A percentile compares a stretch with the other conserved stretches of the same genome.
Conservation (phyloP, 2,329 filamentous ascomycete species). For the Talaromyces sp. region DNA sequence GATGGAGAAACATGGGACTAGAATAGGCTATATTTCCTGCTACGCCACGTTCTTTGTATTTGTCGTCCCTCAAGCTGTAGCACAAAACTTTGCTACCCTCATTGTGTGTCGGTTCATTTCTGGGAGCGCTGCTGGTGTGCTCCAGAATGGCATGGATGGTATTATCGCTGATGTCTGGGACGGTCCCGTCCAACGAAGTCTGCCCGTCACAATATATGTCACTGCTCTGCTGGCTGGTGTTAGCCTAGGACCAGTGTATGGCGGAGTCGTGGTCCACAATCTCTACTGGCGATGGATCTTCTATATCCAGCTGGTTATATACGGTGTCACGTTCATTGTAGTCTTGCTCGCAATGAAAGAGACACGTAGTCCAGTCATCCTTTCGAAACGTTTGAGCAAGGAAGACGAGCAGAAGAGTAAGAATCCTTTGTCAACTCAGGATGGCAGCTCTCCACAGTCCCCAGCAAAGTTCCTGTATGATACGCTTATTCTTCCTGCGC, state of each 20-base stretch:
- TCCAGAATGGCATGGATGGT: conserved; percentile 30
- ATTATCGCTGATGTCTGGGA: conserved; percentile 29
- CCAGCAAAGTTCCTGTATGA: not conserved
- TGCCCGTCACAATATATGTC: conserved; percentile 39
- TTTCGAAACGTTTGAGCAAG: not conserved
- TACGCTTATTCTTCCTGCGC: not conserved
- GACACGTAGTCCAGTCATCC: not conserved
- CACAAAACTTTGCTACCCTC: conserved; percentile 42
- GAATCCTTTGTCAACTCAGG: not conserved
- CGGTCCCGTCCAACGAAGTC: conserved; percentile 27
- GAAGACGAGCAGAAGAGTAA: not conserved
- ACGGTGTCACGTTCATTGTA: not conserved
- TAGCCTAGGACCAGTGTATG: conserved; percentile 42
- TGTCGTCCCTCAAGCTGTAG: conserved; percentile 38
- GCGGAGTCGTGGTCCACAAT: conserved; percentile 26
- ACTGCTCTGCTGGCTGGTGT: conserved; percentile 37
- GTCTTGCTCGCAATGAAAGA: not conserved
- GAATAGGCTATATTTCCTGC: conserved; percentile 34
- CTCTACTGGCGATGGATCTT: conserved; percentile 35
- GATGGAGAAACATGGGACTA: conserved; percentile 37
- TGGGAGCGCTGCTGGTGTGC: conserved; percentile 35
- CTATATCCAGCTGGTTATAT: conserved; percentile 35
- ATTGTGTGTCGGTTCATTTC: conserved; percentile 41
- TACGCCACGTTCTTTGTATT: conserved; percentile 38
- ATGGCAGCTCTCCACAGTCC: not conserved